phyloP scores from a whole-genome alignment of 371 early-diverging fungal genomes.

The Syncephalastrum monosporum region DNA sequence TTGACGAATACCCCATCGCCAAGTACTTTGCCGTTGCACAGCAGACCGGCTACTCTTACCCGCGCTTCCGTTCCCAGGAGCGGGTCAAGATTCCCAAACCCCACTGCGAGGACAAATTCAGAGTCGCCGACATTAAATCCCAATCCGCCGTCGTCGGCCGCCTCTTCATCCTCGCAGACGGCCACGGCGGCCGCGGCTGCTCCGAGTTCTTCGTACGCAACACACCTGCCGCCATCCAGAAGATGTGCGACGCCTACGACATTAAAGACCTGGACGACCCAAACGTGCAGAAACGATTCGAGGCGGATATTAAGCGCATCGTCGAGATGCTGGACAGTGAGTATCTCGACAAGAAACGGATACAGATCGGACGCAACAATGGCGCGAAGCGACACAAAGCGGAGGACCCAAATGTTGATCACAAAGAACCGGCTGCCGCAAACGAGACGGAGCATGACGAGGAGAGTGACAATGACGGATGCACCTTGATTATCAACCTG shows the following conservation, averaged over 20 bases:
- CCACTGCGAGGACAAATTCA: constrained; percentile 63
- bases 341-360: constrained; percentile 55
- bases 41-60: constrained; percentile 65
- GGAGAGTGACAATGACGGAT: constrained; percentile 74
- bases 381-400: not conserved
- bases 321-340: constrained; percentile 54
- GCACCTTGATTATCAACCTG: constrained; percentile 75
- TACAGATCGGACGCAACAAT: constrained; percentile 24
- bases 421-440: not conserved
- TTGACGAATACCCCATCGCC: constrained; percentile 43
- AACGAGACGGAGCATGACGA: constrained; percentile 8
- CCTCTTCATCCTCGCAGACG: constrained; percentile 62
- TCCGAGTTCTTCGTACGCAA: constrained; percentile 61
- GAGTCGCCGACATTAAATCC: constrained; percentile 49
- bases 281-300: constrained; percentile 42
- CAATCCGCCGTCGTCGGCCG: constrained; percentile 39
- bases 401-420: not conserved
- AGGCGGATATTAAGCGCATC: constrained; percentile 49
- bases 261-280: constrained; percentile 32
- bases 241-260: constrained; percentile 46
- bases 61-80: constrained; percentile 57
- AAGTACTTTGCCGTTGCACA: constrained; percentile 60
- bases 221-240: constrained; percentile 51
- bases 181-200: constrained; percentile 67
- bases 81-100: constrained; percentile 57